phyloP scores from a whole-genome alignment of 164 flowering plant species.

The Nymphaea thermarum region DNA sequence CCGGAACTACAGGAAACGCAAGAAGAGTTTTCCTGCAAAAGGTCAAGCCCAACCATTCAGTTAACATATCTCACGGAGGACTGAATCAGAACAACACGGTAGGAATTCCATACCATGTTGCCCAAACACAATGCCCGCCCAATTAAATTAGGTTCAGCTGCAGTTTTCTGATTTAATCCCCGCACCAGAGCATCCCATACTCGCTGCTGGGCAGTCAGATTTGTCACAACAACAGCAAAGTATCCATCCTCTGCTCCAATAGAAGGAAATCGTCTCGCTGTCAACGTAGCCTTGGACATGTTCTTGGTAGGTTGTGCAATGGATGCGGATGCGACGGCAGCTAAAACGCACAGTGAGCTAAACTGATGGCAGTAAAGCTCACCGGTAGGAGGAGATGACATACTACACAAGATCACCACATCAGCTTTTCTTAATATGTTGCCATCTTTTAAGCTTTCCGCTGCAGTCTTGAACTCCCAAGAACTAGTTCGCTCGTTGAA shows the following conservation, averaged over 20 bases:
- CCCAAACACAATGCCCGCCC: not conserved
- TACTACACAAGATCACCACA: slow-evolving; percentile 35
- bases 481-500: slow-evolving; percentile 23
- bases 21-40: not conserved
- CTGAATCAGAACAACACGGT: slow-evolving; percentile 6
- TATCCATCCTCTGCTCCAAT: too few relatives aligned
- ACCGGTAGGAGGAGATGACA: slow-evolving; percentile 26
- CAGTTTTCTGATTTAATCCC: not conserved
- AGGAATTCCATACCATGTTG: slow-evolving; percentile 13
- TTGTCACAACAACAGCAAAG: slow-evolving; percentile 25
- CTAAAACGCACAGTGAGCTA: not conserved
- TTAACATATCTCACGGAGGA: not conserved
- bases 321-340: too few relatives aligned
- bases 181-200: slow-evolving; percentile 32
- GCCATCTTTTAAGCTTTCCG: slow-evolving; percentile 20
- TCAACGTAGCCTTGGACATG: too few relatives aligned
- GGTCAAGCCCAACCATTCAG: not conserved
- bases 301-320: too few relatives aligned
- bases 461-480: slow-evolving; percentile 35
- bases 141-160: not conserved
- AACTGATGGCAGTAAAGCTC: slow-evolving; percentile 19
- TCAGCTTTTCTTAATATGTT: slow-evolving; percentile 50
- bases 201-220: slow-evolving; percentile 27
- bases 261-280: too few relatives aligned
- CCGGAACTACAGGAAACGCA: not conserved